Evolutionary conservation across 1,139 yeast species (phyloP).

Genomic region (Oligophagozyma castellii): DNA sequence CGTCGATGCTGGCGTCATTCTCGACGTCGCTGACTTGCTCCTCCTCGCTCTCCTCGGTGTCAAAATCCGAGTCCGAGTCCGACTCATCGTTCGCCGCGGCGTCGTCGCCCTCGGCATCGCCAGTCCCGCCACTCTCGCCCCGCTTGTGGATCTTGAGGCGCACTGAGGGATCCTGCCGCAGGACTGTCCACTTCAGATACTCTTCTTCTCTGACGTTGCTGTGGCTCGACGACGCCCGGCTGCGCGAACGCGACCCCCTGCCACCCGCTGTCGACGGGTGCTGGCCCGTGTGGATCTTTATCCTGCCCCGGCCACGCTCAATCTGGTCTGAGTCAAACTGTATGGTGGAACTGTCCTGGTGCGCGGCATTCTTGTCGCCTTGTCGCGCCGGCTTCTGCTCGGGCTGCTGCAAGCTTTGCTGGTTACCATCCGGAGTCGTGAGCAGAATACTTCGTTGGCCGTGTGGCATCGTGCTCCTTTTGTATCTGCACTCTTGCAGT

Average conservation of each 20-base stretch:
- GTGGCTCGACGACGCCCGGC: conserved; percentile 7
- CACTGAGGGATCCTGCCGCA: conserved; percentile 3
- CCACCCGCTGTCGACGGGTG: conserved; percentile 1
- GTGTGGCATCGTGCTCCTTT: background rate
- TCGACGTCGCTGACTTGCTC: conserved; percentile 26
- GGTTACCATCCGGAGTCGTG: conserved; percentile 13
- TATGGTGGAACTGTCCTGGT: conserved; percentile 6
- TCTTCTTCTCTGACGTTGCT: conserved; percentile 19
- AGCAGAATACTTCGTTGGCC: conserved; percentile 11
- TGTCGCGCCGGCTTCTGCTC: too few species aligned
- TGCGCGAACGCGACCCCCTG: conserved; percentile 3
- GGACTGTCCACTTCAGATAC: conserved; percentile 20
- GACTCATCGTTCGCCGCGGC: conserved; percentile 18
- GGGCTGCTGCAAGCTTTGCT: conserved; percentile 1
- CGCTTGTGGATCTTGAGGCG: conserved; percentile 30
- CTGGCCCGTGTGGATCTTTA: conserved; percentile 7
- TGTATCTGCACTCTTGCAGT: background rate
- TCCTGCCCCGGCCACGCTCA: conserved; percentile 18
- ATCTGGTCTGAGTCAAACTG: conserved; percentile 18
- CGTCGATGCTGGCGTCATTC: conserved; percentile 27
- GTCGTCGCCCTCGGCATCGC: conserved; percentile 4
- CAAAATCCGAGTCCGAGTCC: conserved; percentile 28
- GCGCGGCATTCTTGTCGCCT: too few species aligned
- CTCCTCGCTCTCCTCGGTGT: conserved; percentile 25
- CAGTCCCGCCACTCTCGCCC: conserved; percentile 27